Evolutionary conservation across 1,139 yeast genomes (phyloP), one percentile per base, ranked within the genome.

Genomic region (Kluyveromyces sp.): DNA sequence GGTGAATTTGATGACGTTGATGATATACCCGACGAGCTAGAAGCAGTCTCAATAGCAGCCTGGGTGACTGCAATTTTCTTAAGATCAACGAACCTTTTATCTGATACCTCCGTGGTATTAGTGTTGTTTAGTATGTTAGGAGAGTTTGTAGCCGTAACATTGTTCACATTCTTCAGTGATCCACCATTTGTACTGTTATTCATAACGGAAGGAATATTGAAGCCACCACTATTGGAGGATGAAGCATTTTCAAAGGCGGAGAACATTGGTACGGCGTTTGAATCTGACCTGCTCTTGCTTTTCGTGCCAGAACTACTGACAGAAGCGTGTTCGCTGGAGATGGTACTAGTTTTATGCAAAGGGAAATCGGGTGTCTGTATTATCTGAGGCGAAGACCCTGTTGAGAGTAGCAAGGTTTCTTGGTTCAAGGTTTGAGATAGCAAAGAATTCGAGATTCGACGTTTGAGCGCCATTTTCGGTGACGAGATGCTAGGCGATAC

Each of bases 381-480:
- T 7, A 35, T 22, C 31, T 35, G 39, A 6, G 31, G 39, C 17
- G 39, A 35, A 2, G 39, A 11, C 4, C 36, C 36, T 3, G 31
- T 31, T 8, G 36, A 31, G 12, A 32, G 3, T 7, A 31, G 17
- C 3, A 25, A 8, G n/a, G 36, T 25, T 20, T 38, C 41, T 20
- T 38, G 41, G 28, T 30, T 30, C 3, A 33, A 29, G 7, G 42
- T 39, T 22, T 31, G 45, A 12, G 39, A 28, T 3, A 29, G 42
- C 15, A 42, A 33, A 11, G 45, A 19, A 12, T 37, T 37, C 22
- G 45, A 42, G 12, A 39, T 31, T 12, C 40, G 40, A 9, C 42
- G 41, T 18, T 42, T 42, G 17, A 39, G 36, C 11, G 39, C 29
- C 31, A 31, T 20, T 37, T 45, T 47, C 12, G 50, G 50, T 11